These are phyloP conservation scores for Perilla frutescens DNA, from an alignment of 257 asterid genomes.

Conservation along the genomic window DNA sequence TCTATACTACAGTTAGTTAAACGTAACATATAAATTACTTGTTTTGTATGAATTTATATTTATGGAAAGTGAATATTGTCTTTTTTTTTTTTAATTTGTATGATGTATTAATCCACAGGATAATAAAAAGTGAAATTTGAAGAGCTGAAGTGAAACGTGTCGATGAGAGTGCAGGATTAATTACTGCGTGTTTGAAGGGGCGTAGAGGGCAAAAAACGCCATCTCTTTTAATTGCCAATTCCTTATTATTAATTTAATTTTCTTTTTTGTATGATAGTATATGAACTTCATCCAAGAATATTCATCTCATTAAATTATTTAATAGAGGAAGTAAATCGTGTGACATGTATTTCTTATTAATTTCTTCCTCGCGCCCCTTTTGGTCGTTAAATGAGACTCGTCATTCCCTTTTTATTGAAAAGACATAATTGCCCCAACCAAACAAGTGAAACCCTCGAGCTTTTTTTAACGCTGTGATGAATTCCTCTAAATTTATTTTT, in stretches of 20 bases:
- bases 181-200: conserved; percentile 28
- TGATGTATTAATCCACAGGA: background rate
- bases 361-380: too few relatives aligned
- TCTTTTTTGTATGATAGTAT: too few relatives aligned
- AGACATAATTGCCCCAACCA: too few relatives aligned
- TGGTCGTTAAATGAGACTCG: too few relatives aligned
- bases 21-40: background rate
- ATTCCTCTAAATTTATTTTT: too few relatives aligned
- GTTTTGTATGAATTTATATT: background rate
- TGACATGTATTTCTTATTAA: too few relatives aligned
- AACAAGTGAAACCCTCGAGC: too few relatives aligned
- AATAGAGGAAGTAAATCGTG: too few relatives aligned
- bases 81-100: background rate
- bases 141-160: background rate
- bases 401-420: too few relatives aligned
- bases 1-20: background rate
- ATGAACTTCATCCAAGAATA: too few relatives aligned
- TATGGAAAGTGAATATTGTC: conserved; percentile 3
- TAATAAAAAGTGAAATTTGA: background rate
- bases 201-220: conserved; percentile 25
- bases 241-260: background rate
- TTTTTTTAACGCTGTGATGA: too few relatives aligned
- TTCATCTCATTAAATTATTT: too few relatives aligned
- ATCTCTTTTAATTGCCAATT: conserved; percentile 4
- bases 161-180: conserved; percentile 2